Evolutionary conservation across 352 stramenopile genomes (phyloP).

Genomic region (Phytophthora litchii): DNA sequence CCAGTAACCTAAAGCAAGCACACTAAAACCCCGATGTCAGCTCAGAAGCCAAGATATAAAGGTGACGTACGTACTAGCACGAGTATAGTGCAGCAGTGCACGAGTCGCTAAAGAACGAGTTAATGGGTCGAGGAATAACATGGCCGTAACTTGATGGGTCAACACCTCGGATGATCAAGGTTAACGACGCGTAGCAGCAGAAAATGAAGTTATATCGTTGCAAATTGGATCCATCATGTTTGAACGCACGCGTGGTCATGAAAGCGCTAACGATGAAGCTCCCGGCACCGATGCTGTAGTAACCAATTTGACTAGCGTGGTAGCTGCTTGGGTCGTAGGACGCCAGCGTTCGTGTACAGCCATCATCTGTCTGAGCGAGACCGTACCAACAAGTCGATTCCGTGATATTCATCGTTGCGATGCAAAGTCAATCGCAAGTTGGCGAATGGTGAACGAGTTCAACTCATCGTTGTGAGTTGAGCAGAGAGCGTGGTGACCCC

Average conservation of each 20-base stretch:
- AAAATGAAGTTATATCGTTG: slow-evolving; percentile 35
- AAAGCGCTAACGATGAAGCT: slow-evolving; percentile 13
- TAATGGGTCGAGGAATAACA: slow-evolving; percentile 31
- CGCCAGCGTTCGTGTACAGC: slow-evolving; percentile 26
- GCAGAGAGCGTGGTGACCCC: not conserved
- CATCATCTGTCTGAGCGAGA: slow-evolving; percentile 19
- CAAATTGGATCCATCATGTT: slow-evolving; percentile 28
- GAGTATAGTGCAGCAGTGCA: slow-evolving; percentile 43
- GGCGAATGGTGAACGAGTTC: slow-evolving; percentile 4
- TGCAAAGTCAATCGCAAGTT: slow-evolving; percentile 7
- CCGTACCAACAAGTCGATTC: slow-evolving; percentile 33
- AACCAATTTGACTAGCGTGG: slow-evolving; percentile 10
- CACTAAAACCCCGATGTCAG: too few species aligned
- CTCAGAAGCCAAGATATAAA: too few species aligned
- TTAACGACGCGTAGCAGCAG: slow-evolving; percentile 27
- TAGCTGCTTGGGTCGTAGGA: slow-evolving; percentile 29
- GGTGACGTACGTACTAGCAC: slow-evolving; percentile 32
- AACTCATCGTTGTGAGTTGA: not conserved
- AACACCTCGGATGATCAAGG: slow-evolving; percentile 29
- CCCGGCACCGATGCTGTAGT: slow-evolving; percentile 14
- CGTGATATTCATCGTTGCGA: slow-evolving; percentile 36
- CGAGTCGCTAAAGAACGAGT: slow-evolving; percentile 34
- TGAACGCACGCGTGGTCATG: slow-evolving; percentile 26
- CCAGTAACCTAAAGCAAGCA: slow-evolving; percentile 35
- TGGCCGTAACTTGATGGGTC: slow-evolving; percentile 28